A percentile compares a stretch with the other conserved stretches of the same genome.
phyloP scores from a whole-genome alignment of 768 basidiomycete species.

The Pholiota molesta region DNA sequence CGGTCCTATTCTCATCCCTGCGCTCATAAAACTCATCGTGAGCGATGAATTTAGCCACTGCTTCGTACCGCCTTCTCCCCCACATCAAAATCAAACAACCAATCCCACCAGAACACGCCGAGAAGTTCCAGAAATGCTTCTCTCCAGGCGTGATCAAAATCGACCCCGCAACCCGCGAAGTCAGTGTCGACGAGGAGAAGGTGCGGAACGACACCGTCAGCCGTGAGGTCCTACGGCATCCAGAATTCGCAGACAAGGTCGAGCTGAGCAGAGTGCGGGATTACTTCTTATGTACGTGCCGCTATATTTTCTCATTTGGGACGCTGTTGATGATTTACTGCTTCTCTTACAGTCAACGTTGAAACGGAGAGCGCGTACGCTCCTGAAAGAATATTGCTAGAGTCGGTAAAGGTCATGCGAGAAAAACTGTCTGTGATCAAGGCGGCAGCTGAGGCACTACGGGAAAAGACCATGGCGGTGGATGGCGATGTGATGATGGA shows the following conservation, averaged over 20 bases:
- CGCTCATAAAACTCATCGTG: not conserved
- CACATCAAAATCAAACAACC: conserved; percentile 76
- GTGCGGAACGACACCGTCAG: conserved; percentile 88
- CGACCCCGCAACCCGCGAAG: conserved; percentile 55
- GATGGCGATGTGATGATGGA: conserved; percentile 59
- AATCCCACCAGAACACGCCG: conserved; percentile 74
- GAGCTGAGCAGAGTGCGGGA: conserved; percentile 86
- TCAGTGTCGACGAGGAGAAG: conserved; percentile 62
- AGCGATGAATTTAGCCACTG: conserved; percentile 65
- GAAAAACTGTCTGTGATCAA: conserved; percentile 69
- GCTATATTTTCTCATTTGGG: conserved; percentile 1
- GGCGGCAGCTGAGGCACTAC: conserved; percentile 59
- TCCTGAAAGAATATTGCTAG: conserved; percentile 81
- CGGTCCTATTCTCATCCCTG: not conserved
- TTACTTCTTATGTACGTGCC: conserved; percentile 84
- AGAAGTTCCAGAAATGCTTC: conserved; percentile 89
- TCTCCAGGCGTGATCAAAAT: conserved; percentile 78
- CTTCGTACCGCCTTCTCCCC: conserved; percentile 92
- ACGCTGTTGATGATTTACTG: not conserved
- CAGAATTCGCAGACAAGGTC: conserved; percentile 85
- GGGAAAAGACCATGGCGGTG: conserved; percentile 37
- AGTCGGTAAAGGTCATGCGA: conserved; percentile 81
- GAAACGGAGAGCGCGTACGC: conserved; percentile 91
- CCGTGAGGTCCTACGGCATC: conserved; percentile 89
- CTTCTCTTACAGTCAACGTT: conserved; percentile 63